A percentile compares a stretch with the other conserved stretches of the same genome.
phyloP scores from a whole-genome alignment of 2,329 filamentous ascomycete species.

The Remersonia thermophila region DNA sequence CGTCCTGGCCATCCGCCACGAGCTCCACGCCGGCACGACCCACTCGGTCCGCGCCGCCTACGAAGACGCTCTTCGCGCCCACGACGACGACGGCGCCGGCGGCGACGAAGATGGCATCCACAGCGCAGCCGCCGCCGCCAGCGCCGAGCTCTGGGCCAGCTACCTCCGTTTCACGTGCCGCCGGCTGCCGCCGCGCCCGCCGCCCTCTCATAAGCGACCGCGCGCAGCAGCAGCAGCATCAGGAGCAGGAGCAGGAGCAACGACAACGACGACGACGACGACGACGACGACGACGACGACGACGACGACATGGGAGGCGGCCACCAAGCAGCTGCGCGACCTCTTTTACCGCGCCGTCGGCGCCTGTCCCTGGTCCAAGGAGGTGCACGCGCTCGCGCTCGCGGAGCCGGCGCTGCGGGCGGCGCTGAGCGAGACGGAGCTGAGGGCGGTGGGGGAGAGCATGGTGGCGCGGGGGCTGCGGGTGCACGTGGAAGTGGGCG shows the following conservation, averaged over 20 bases:
- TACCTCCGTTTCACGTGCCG: slow-evolving; percentile 40
- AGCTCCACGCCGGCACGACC: slow-evolving; percentile 33
- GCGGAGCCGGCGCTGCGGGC: slow-evolving; percentile 23
- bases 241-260: no score
- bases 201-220: background rate
- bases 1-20: slow-evolving; percentile 40
- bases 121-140: slow-evolving; percentile 27
- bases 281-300: no score
- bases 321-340: slow-evolving; percentile 26
- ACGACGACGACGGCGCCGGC: no score
- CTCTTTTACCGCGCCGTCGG: slow-evolving; percentile 36
- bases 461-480: slow-evolving; percentile 38
- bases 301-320: slow-evolving; percentile 21
- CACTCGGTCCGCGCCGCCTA: slow-evolving; percentile 40
- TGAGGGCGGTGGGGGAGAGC: slow-evolving; percentile 35
- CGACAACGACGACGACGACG: no score
- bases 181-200: background rate
- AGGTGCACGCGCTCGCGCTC: slow-evolving; percentile 40
- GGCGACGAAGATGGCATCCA: slow-evolving; percentile 5
- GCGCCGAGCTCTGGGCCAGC: slow-evolving; percentile 34
- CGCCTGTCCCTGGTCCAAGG: slow-evolving; percentile 38
- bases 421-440: slow-evolving; percentile 35
- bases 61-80: slow-evolving; percentile 34
- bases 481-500: slow-evolving; percentile 40
- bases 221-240: no score